Evolutionary conservation across 768 basidiomycete species (phyloP).

Genomic region (Panaeolus cyanescens): DNA sequence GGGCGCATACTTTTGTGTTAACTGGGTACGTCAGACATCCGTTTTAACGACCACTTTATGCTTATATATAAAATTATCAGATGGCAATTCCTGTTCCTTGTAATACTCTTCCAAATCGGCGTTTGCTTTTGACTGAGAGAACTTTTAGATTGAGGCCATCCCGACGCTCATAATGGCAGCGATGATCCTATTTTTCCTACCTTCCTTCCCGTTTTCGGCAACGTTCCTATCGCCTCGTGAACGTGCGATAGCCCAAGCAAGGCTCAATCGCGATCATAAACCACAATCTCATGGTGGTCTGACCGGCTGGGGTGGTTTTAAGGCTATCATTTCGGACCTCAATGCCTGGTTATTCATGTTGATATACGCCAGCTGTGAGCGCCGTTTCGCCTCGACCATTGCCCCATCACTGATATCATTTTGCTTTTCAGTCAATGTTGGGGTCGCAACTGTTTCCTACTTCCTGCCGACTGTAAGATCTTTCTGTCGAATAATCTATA

Average conservation of each 20-base stretch:
- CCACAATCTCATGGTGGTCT: constrained; percentile 61
- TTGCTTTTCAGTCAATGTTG: constrained; percentile 48
- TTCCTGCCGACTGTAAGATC: constrained; percentile 52
- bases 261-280: constrained; percentile 54
- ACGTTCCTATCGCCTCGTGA: constrained; percentile 54
- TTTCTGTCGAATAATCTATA: not conserved
- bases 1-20: constrained; percentile 43
- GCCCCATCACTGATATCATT: not conserved
- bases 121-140: not conserved
- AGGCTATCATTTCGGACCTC: constrained; percentile 47
- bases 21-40: constrained; percentile 14
- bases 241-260: constrained; percentile 57
- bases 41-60: not conserved
- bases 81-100: constrained; percentile 63
- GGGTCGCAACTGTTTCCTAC: constrained; percentile 57
- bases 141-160: constrained; percentile 51
- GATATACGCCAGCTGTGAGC: constrained; percentile 54
- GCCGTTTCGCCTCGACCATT: not conserved
- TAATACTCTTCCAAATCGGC: constrained; percentile 18
- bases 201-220: constrained; percentile 57
- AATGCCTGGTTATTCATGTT: constrained; percentile 56
- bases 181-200: constrained; percentile 49
- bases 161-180: constrained; percentile 55
- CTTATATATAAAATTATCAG: constrained; percentile 22
- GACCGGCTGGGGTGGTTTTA: constrained; percentile 57